These are phyloP conservation scores for Fagopyrum homotropicum DNA, from an alignment of 148 eudicot species.

Conservation along the genomic window DNA sequence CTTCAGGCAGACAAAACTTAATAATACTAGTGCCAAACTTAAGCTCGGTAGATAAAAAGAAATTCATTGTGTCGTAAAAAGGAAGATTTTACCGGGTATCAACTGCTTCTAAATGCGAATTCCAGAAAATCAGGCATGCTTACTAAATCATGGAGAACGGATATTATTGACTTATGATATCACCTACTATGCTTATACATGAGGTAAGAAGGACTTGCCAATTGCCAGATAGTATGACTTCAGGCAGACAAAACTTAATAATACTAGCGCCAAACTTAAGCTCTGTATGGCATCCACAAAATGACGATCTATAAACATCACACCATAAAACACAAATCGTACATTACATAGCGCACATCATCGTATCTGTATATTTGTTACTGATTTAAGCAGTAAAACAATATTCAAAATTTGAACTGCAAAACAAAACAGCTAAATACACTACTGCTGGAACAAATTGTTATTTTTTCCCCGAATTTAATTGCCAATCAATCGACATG, in stretches of 20 bases:
- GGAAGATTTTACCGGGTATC: neutral
- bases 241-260: neutral
- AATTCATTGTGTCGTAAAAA: neutral
- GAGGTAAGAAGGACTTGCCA: neutral
- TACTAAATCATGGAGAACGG: neutral
- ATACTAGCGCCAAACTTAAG: neutral
- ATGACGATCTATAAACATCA: neutral
- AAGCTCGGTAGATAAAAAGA: neutral
- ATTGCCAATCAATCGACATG: neutral
- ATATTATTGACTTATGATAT: neutral
- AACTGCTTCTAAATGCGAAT: neutral
- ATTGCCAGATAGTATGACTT: neutral
- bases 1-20: too few relatives aligned
- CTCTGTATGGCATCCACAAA: neutral
- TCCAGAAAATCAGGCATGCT: neutral
- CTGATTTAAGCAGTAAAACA: neutral
- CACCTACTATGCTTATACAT: conserved; percentile 2
- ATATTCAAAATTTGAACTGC: neutral
- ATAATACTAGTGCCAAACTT: too few relatives aligned
- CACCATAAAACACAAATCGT: neutral
- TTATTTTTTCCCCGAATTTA: neutral
- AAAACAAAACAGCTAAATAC: neutral
- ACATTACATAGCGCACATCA: neutral
- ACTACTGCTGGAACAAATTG: neutral
- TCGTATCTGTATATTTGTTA: neutral